Evolutionary conservation across 129 eudicot species (phyloP), one percentile per base, ranked within the genome.

Genomic region (Scalesia atractyloides): DNA sequence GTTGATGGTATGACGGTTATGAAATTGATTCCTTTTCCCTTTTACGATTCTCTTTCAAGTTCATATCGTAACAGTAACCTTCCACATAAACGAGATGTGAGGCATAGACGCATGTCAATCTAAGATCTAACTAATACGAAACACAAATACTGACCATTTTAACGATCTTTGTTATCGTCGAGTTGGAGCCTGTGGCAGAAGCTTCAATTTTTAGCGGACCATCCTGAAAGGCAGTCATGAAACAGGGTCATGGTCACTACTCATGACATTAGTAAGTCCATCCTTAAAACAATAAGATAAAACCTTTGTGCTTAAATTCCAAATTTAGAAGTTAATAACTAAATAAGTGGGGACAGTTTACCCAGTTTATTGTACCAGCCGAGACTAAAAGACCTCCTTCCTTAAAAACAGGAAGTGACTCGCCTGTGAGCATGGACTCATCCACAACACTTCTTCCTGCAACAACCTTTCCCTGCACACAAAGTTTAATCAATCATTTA

Each of bases 381-480:
- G 98, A 92, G 60, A 92, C 94, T 33, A 63, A 71, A 74, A 85
- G 85, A 67, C 95, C 96, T 71, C 73, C 83, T 62, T 89, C 96
- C 82, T 92, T 92, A 62, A 92, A 92, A 33, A 89, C 96, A 66
- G 98, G 98, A 66, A 92, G 89, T 52, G 96, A 89, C 81, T 92
- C 98, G 44, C 98, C 96, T 50, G 96, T 86, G 77, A 92, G 96
- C 98, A 92, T 92, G 80, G 98, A 89, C 79, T 92, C 96, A 57
- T 92, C 98, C 74, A 92, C 98, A 57, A 92, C 96, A 80, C 98
- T 92, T 82, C 96, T 83, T 66, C 98, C 98, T 72, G 96, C 94
- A 73, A 89, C 76, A 71, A 92, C 89, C 84, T 58, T 84, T 22
- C 97, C 97, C 97, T 92, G 87, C 62, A 65, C 54, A 57, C 63